A percentile compares a stretch with the other conserved stretches of the same genome.
Evolutionary conservation across 2,329 filamentous ascomycete genomes (phyloP).

Genomic region (Ascochyta rabiei): DNA sequence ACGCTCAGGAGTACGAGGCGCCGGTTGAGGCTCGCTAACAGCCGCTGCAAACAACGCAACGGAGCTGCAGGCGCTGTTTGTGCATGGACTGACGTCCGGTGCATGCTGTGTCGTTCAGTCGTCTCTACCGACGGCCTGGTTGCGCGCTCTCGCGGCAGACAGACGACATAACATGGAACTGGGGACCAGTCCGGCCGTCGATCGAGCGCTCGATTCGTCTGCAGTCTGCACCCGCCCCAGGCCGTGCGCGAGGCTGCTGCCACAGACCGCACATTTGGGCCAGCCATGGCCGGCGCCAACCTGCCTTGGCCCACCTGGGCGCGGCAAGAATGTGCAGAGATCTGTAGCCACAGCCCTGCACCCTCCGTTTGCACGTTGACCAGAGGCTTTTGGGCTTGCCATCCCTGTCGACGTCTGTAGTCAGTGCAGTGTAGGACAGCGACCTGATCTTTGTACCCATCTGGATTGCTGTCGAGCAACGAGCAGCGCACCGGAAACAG

Average conservation of each 20-base stretch:
- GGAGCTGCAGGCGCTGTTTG: constrained; percentile 14
- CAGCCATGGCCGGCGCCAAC: constrained; percentile 28
- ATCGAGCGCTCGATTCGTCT: constrained; percentile 30
- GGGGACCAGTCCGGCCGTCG: constrained; percentile 33
- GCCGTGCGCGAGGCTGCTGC: constrained; percentile 29
- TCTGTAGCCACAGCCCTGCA: constrained; percentile 34
- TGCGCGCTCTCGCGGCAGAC: constrained; percentile 26
- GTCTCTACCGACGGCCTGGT: constrained; percentile 39
- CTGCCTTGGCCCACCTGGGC: constrained; percentile 21
- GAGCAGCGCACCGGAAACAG: constrained; percentile 15
- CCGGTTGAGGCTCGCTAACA: constrained; percentile 32
- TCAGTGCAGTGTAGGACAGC: constrained; percentile 23
- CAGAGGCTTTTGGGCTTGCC: constrained; percentile 30
- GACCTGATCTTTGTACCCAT: constrained; percentile 6
- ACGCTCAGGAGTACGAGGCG: constrained; percentile 32
- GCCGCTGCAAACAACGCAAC: constrained; percentile 26
- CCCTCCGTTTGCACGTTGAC: constrained; percentile 11
- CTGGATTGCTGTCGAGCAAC: constrained; percentile 17
- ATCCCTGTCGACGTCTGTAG: constrained; percentile 29
- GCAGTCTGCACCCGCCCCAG: constrained; percentile 21
- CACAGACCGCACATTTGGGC: constrained; percentile 33
- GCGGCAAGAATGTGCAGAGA: constrained; percentile 24
- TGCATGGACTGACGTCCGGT: constrained; percentile 22
- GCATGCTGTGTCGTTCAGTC: constrained; percentile 24
- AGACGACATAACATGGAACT: constrained; percentile 28